A percentile compares a stretch with the other conserved stretches of the same genome.
phyloP scores from a whole-genome alignment of 768 basidiomycete species.

The Suillus weaverae region DNA sequence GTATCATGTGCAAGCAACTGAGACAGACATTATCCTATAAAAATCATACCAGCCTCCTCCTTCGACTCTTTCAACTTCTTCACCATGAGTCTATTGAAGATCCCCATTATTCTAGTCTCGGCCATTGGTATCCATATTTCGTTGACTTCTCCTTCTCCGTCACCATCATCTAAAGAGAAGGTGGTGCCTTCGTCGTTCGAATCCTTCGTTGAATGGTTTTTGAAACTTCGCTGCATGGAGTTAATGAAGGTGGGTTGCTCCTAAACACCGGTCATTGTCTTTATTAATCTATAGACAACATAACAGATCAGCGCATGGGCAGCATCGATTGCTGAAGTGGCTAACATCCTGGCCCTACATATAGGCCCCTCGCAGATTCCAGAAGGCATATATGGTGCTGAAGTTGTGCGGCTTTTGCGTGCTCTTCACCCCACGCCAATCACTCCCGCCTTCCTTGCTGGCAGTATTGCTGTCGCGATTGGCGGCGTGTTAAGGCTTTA shows the following conservation, averaged over 20 bases:
- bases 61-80: too few relatives aligned
- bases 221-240: neutral
- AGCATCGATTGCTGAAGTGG: conserved; percentile 20
- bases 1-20: neutral
- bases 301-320: conserved; percentile 24
- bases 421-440: neutral
- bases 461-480: conserved; percentile 14
- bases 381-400: neutral
- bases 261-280: neutral
- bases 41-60: too few relatives aligned
- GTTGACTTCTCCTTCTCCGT: conserved; percentile 21
- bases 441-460: conserved; percentile 18
- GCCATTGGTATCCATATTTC: conserved; percentile 26
- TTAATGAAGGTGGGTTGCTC: neutral
- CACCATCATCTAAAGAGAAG: conserved; percentile 21
- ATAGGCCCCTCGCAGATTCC: neutral
- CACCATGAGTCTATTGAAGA: conserved; percentile 22
- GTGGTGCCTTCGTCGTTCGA: too few relatives aligned
- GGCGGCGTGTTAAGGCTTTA: conserved; percentile 23
- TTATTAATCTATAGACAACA: neutral
- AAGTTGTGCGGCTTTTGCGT: neutral
- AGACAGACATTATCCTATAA: too few relatives aligned
- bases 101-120: conserved; percentile 21
- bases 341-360: neutral
- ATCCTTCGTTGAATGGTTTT: neutral